A percentile compares a stretch with the other conserved stretches of the same genome.
phyloP scores from a whole-genome alignment of 2,329 filamentous ascomycete species.

The Talaromyces sp. region DNA sequence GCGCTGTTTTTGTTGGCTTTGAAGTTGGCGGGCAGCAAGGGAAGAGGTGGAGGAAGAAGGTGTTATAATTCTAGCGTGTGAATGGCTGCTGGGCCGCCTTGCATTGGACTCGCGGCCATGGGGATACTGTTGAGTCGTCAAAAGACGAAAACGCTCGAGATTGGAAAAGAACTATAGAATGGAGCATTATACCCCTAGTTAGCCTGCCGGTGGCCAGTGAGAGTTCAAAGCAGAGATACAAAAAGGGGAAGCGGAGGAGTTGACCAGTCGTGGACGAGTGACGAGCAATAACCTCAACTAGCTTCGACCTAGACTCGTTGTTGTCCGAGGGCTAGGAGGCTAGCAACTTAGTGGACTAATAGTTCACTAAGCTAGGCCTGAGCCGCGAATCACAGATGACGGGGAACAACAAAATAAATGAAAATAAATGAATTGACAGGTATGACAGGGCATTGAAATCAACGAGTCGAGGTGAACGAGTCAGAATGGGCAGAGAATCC shows the following conservation, averaged over 20 bases:
- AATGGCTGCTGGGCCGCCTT: slow-evolving; percentile 4
- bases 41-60: slow-evolving; percentile 1
- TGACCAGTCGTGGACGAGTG: neutral
- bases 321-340: neutral
- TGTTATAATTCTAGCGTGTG: slow-evolving; percentile 11
- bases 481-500: neutral
- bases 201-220: neutral
- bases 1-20: neutral
- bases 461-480: neutral
- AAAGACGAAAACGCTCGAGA: slow-evolving; percentile 32
- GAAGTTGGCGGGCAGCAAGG: neutral
- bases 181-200: slow-evolving; percentile 10
- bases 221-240: neutral
- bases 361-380: neutral
- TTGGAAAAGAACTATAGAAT: slow-evolving; percentile 37
- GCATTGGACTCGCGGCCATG: slow-evolving; percentile 17
- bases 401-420: neutral
- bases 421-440: neutral
- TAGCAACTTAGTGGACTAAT: slow-evolving; percentile 2
- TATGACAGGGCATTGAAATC: neutral
- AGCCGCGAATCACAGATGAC: neutral
- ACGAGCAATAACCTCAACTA: slow-evolving; percentile 4
- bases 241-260: neutral
- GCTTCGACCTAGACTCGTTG: neutral
- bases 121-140: slow-evolving; percentile 29